Evolutionary conservation across 345 rosid species (phyloP).

Genomic region (Hypericum perforatum): DNA sequence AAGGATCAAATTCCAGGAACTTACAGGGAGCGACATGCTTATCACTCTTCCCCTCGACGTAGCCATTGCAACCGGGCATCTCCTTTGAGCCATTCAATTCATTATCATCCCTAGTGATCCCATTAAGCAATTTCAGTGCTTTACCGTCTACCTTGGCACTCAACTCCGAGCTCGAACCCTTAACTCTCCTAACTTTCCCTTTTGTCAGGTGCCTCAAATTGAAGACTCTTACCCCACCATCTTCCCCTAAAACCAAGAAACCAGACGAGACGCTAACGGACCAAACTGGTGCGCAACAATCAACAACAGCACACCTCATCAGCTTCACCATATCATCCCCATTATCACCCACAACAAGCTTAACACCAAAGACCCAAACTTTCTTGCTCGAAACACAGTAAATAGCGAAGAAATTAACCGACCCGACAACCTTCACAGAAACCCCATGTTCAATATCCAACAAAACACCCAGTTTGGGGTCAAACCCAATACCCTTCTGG

Average conservation of each 20-base stretch:
- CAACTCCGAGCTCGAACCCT: constrained; percentile 16
- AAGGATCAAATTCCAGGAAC: too few relatives aligned
- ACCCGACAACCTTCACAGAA: constrained; percentile 50
- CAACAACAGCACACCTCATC: constrained; percentile 66
- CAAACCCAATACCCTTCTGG: constrained; percentile 54
- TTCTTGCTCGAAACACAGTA: constrained; percentile 49
- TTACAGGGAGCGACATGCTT: constrained; percentile 40
- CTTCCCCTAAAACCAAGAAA: constrained; percentile 45
- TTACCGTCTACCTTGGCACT: constrained; percentile 22
- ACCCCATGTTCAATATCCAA: constrained; percentile 49
- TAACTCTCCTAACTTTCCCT: constrained; percentile 36
- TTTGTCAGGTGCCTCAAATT: constrained; percentile 49
- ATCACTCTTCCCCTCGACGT: constrained; percentile 34
- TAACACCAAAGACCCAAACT: constrained; percentile 50
- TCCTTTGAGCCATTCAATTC: constrained; percentile 12
- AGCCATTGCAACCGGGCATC: constrained; percentile 26
- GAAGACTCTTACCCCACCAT: constrained; percentile 13
- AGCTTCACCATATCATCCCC: constrained; percentile 40
- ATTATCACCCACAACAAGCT: constrained; percentile 20
- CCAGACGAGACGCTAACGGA: constrained; percentile 47
- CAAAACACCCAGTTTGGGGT: constrained; percentile 45
- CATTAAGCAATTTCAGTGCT: constrained; percentile 32
- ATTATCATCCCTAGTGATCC: constrained; percentile 20
- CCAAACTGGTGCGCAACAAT: constrained; percentile 55
- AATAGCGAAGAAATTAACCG: constrained; percentile 58